Base-by-base conservation (phyloP, 306 rosid genomes). In the Hippophae rhamnoides region DNA sequence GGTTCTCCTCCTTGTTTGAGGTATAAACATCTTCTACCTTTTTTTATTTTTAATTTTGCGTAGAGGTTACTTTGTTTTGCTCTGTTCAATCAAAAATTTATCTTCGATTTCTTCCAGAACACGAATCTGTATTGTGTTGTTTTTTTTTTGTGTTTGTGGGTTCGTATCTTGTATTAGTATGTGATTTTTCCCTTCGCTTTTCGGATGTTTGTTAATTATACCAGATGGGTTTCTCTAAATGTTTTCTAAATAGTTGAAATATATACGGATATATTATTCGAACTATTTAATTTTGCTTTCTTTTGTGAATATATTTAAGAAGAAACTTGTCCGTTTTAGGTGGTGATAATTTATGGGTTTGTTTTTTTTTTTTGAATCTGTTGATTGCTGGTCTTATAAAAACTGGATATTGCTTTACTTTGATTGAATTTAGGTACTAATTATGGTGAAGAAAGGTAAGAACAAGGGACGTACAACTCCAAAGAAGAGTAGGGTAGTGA, bases 391-490 rank as follows among this genome's bases (percentile, higher is more conserved):
- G 63, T 45, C 13, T 44, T 67, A 26, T 76, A 57, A 47, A 18
- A 5, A 13, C 53, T 44, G 58, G 57, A 69, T 62, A 53, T 62
- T 70, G 62, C 57, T 66, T 23, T 71, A 2, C 66, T 79, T 76
- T 46, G 64, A 43, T 74, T 52, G 53, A 70, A 69, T 80, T 47
- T 66, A 88, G 86, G 88, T 69, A 69, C 49, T 70, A 40, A 88
- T 31, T 31, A 31, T 93, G 99, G 97, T 82, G 73, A 93, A 89
- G 81, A 93, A 79, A 72, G 75, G 81, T 55, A 89, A 83, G 83
- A 93, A 80, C 82, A 93, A 82, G 75, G 54, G 53, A 45, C 81
- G 74, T 57, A 69, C 57, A 69, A 59, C 82, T 66, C 69, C 42
- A 26, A 93, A 84, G 79, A 89, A 82, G 63, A 85, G 77, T 61